Evolutionary conservation across 192 early-diverging fungal genomes (phyloP).

Genomic region (Cetraspora pellucida): DNA sequence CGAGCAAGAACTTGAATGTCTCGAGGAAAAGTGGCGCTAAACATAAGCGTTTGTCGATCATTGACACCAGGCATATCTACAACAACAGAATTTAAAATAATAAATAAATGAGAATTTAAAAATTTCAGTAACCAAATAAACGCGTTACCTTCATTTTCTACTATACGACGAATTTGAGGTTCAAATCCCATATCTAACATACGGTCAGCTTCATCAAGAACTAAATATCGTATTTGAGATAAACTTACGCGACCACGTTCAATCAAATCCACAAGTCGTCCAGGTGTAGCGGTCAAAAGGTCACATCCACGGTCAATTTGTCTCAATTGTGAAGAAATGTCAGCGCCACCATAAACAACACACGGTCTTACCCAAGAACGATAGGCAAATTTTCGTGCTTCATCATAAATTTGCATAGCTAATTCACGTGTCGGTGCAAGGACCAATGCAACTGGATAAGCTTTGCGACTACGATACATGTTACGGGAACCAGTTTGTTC

Average conservation of each 20-base stretch:
- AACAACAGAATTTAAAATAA: neutral
- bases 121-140: neutral
- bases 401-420: conserved; percentile 92
- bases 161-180: conserved; percentile 87
- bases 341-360: conserved; percentile 94
- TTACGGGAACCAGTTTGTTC: conserved; percentile 46
- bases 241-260: conserved; percentile 80
- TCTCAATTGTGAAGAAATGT: conserved; percentile 85
- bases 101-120: neutral
- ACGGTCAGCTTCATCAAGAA: conserved; percentile 95
- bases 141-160: conserved; percentile 60
- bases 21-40: conserved; percentile 90
- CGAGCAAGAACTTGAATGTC: conserved; percentile 84
- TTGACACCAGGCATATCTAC: conserved; percentile 65
- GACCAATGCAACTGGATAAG: conserved; percentile 79
- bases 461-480: conserved; percentile 69
- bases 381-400: conserved; percentile 82
- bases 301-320: conserved; percentile 93
- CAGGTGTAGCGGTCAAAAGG: conserved; percentile 93
- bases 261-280: conserved; percentile 90
- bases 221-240: conserved; percentile 79
- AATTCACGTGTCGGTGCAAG: conserved; percentile 96
- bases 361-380: conserved; percentile 91
- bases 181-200: conserved; percentile 98
- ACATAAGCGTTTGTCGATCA: conserved; percentile 92